Evolutionary conservation across 1,284 basidiomycete genomes (phyloP), one percentile per base, ranked within the genome.

Genomic region (Rhodofomes roseus): DNA sequence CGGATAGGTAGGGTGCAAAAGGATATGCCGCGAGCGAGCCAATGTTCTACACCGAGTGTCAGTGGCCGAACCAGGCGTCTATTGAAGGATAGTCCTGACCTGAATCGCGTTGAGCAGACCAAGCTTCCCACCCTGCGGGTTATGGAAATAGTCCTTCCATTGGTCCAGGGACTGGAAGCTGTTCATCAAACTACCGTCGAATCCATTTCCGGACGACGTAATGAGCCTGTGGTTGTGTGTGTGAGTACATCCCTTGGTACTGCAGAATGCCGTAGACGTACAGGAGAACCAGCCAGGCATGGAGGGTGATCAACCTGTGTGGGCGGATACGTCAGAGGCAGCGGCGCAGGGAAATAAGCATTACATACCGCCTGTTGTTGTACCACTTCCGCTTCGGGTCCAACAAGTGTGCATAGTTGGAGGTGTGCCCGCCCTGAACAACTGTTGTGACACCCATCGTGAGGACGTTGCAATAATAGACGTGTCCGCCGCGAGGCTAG

Each of bases 71-170:
- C 11, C 14, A 20, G 4, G 16, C 14, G 18, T 25, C 2, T 3
- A 2, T 31, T 11, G 7, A 6, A 27, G 2, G 11, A 18, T 3
- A 22, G 53, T 37, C 65, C 76, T 62, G 65, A 85, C 86, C 74
- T 92, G 90, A 59, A 90, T 90, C 56, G 89, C 90, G 68, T 90
- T 91, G 56, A 92, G 79, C 40, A 92, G 73, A 70, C 89, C 89
- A 34, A 91, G 79, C 64, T 75, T 84, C n/a, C 78, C 73, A 37
- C 81, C 80, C 12, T 76, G 73, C 1, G 89, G 89, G 54, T 76
- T 54, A 59, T 77, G 63, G 71, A 90, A 90, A 67, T 83, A 85
- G 12, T 63, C 57, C 52, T 78, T 71, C 88, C 89, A 91, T 61
- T 85, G 82, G 27, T 67, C 60, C 62, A 90, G 77, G 51, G 81